These are phyloP conservation scores for Aspergillus sp. DNA, from an alignment of 2,329 filamentous ascomycete species.

Conservation along the genomic window DNA sequence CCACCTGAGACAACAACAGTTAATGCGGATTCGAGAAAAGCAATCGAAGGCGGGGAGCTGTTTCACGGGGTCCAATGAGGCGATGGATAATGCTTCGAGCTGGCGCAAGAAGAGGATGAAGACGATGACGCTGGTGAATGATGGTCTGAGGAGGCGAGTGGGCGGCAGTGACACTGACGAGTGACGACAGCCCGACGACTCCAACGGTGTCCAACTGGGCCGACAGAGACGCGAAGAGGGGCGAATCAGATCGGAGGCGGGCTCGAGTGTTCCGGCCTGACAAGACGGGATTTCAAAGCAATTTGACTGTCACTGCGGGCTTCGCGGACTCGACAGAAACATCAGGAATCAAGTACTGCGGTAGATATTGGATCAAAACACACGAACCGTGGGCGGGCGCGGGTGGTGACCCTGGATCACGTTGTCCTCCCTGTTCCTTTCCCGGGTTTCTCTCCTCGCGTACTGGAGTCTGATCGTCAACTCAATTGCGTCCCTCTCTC, in stretches of 20 bases:
- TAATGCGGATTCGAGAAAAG: neutral
- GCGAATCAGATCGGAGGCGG: neutral
- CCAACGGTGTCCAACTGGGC: neutral
- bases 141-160: neutral
- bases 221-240: neutral
- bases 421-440: neutral
- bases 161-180: neutral
- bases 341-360: too few species aligned
- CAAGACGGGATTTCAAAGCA: neutral
- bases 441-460: neutral
- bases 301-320: neutral
- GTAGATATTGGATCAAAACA: neutral
- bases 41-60: neutral
- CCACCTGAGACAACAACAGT: neutral
- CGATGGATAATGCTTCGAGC: neutral
- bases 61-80: conserved; percentile 2
- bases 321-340: too few species aligned
- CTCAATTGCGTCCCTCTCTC: neutral
- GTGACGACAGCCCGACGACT: neutral
- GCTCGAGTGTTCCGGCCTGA: neutral
- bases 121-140: conserved; percentile 4
- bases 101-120: neutral
- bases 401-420: neutral
- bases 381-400: neutral
- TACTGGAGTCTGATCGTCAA: neutral